Evolutionary conservation across 495 filamentous ascomycete species (phyloP), one percentile per base, ranked within the genome.

Genomic region (Tuber calosporum): DNA sequence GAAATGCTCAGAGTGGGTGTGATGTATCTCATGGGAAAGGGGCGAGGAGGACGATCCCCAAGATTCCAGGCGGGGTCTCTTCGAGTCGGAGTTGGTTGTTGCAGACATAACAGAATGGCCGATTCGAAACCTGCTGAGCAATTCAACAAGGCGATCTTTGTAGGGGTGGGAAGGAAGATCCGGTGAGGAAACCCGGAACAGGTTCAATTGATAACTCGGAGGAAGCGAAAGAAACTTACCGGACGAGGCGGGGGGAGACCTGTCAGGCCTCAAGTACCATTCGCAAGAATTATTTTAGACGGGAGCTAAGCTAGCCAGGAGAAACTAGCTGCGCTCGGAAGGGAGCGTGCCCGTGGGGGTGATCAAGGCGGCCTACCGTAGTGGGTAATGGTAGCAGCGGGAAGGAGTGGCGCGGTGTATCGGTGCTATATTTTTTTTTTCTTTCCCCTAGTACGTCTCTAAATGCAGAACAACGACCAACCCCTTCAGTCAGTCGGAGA

Each of bases 51-150:
- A 68, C 41, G 75, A 78, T 78, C 75, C 76, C 76, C 76, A 78
- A 39, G 76, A 77, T 73, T 78, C 70, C 74, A 78, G 75, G 77
- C 76, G 76, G 71, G 75, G 70, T 70, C 76, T 77, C 77, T 78
- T 78, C 73, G 76, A 78, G 76, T 78, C 76, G 76, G 76, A 74
- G 76, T 78, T 78, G 68, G 75, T 78, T 73, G 75, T 78, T 73
- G 76, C 67, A 78, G 76, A 75, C 76, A 78, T 78, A 77, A 77
- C 74, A 78, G 71, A 73, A 77, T 70, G 76, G 70, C 53, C 53
- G 75, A 71, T 71, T 69, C 76, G 71, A 73, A 77, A 77, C 76
- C 76, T 78, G 76, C 76, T 77, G 74, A 70, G 43, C 26, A 68
- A 77, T 77, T 78, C 58, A 78, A 75, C 70, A 78, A 74, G 74